phyloP scores from a whole-genome alignment of 768 basidiomycete species.

The Hypholoma sublateritium region DNA sequence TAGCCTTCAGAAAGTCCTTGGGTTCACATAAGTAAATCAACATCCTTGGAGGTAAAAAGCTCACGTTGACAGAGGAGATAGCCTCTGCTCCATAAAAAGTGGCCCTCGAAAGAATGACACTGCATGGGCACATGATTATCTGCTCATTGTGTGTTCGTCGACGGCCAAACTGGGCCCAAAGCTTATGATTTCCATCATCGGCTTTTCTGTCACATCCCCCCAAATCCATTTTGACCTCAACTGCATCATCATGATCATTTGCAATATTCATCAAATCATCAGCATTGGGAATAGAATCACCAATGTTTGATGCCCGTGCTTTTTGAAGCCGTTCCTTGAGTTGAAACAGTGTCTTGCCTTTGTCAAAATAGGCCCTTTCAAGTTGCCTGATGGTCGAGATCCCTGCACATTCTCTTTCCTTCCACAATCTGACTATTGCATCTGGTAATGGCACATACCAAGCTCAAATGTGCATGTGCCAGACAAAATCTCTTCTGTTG shows the following conservation, averaged over 20 bases:
- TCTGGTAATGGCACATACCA: constrained; percentile 8
- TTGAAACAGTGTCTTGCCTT: no score
- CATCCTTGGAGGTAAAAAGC: neutral
- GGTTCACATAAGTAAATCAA: neutral
- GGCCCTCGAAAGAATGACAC: constrained; percentile 15
- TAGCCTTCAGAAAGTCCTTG: constrained; percentile 13
- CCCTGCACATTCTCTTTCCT: neutral
- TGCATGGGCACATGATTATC: constrained; percentile 12
- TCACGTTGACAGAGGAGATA: constrained; percentile 3
- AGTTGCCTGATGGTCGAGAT: neutral
- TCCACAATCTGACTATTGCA: neutral
- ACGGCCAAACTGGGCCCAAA: constrained; percentile 11
- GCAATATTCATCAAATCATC: neutral
- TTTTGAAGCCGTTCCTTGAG: no score
- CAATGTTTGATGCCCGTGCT: no score
- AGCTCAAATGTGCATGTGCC: constrained; percentile 1
- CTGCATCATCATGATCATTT: neutral
- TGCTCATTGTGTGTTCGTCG: constrained; percentile 18
- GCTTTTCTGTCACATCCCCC: constrained; percentile 7
- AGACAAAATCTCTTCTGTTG: constrained; percentile 12
- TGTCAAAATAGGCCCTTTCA: no score
- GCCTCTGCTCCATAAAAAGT: constrained; percentile 14
- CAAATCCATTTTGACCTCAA: neutral
- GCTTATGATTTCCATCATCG: constrained; percentile 1
- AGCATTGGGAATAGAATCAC: neutral